Conservation (phyloP, 306 rosid species). For the Luffa acutangula region DNA sequence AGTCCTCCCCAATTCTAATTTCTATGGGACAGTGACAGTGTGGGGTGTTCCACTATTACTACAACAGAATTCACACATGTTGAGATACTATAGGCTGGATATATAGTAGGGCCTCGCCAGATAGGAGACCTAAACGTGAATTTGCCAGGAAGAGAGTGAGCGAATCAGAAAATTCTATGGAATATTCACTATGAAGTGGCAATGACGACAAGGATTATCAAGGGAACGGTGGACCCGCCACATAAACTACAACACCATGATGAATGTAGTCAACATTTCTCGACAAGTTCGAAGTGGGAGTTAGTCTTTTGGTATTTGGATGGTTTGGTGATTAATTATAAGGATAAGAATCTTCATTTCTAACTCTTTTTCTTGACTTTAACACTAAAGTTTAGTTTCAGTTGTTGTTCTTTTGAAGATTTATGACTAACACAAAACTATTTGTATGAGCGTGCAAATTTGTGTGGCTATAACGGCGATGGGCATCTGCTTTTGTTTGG, state of each 20-base stretch:
- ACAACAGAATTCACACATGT: not conserved
- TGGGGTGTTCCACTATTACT: not conserved
- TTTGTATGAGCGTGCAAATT: too few relatives aligned
- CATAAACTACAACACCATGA: not conserved
- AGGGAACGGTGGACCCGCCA: not conserved
- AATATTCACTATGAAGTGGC: not conserved
- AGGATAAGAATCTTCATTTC: not conserved
- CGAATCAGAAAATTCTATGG: slow-evolving; percentile 1
- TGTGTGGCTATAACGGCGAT: too few relatives aligned
- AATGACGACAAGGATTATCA: not conserved
- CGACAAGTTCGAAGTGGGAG: not conserved
- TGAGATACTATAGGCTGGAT: not conserved
- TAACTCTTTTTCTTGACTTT: not conserved
- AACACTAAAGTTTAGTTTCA: too few relatives aligned
- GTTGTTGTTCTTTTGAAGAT: too few relatives aligned
- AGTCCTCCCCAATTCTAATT: not conserved
- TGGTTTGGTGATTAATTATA: not conserved
- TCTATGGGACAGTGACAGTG: too few relatives aligned
- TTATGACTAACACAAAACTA: too few relatives aligned
- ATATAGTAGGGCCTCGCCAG: not conserved
- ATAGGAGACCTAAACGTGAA: not conserved
- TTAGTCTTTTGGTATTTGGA: not conserved
- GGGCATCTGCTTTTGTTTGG: too few relatives aligned
- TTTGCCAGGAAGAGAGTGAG: not conserved
- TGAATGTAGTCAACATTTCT: not conserved